Conservation (phyloP, 2,329 filamentous ascomycete genomes). For the Ceratocystis colombiana region DNA sequence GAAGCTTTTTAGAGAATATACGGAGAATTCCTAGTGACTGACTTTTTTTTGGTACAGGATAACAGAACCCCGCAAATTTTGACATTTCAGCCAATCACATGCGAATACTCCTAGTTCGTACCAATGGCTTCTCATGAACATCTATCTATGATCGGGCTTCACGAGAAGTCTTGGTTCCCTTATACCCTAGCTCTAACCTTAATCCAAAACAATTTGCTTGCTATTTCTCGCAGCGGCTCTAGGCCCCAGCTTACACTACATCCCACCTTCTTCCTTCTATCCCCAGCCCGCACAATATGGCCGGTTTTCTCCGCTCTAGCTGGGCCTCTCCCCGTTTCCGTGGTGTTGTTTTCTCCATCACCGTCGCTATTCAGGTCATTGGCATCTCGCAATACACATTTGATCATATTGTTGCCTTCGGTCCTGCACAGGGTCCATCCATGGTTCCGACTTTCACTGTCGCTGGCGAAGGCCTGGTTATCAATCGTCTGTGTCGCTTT, state of each 20-base stretch:
- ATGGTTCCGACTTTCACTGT: slow-evolving; percentile 80
- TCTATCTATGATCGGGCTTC: too few species aligned
- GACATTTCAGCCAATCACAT: neutral
- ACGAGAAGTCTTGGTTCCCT: too few species aligned
- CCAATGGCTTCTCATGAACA: too few species aligned
- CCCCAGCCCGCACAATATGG: slow-evolving; percentile 15
- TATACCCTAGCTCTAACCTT: too few species aligned
- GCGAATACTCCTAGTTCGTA: too few species aligned
- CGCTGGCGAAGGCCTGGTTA: slow-evolving; percentile 56
- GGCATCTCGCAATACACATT: slow-evolving; percentile 42
- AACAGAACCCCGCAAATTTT: neutral
- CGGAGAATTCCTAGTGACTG: neutral
- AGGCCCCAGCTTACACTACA: neutral
- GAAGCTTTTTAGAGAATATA: slow-evolving; percentile 6
- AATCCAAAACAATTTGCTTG: too few species aligned
- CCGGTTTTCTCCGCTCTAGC: slow-evolving; percentile 22
- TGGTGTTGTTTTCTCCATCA: slow-evolving; percentile 36
- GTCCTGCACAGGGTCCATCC: slow-evolving; percentile 58
- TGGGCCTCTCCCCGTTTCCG: slow-evolving; percentile 23
- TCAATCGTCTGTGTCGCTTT: slow-evolving; percentile 56
- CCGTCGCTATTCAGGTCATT: slow-evolving; percentile 38
- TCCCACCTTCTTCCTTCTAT: neutral
- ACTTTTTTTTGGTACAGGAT: neutral
- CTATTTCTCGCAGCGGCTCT: neutral
- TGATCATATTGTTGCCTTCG: slow-evolving; percentile 53